phyloP scores from a whole-genome alignment of 345 rosid species.

The Melastoma malabathricum region DNA sequence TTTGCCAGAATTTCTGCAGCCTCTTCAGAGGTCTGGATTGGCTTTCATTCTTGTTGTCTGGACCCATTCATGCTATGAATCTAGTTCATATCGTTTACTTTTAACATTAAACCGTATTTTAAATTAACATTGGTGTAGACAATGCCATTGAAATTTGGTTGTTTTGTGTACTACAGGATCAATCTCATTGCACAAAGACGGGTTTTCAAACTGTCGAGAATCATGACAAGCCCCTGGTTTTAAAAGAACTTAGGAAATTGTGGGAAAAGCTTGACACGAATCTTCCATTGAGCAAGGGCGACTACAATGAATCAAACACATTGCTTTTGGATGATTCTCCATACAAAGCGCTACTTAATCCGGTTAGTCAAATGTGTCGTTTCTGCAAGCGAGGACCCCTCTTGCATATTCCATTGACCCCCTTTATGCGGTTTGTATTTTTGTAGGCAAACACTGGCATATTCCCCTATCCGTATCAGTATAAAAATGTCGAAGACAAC shows the following conservation, averaged over 20 bases:
- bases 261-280: slow-evolving; percentile 41
- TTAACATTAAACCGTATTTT: too few species aligned
- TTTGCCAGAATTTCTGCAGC: too few species aligned
- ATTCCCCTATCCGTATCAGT: slow-evolving; percentile 51
- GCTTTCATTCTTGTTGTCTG: too few species aligned
- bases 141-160: too few species aligned
- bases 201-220: slow-evolving; percentile 38
- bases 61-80: too few species aligned
- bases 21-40: too few species aligned
- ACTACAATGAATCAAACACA: slow-evolving; percentile 63
- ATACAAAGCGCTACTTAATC: slow-evolving; percentile 74
- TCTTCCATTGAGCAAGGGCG: slow-evolving; percentile 44
- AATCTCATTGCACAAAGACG: slow-evolving; percentile 41
- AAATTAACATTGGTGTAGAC: too few species aligned
- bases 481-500: slow-evolving; percentile 29
- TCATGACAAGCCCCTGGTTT: slow-evolving; percentile 46
- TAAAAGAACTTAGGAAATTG: slow-evolving; percentile 55
- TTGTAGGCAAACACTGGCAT: slow-evolving; percentile 56
- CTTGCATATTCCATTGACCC: neutral
- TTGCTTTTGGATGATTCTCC: slow-evolving; percentile 79
- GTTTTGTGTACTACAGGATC: slow-evolving; percentile 28
- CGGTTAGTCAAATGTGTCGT: slow-evolving; percentile 23
- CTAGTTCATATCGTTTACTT: too few species aligned
- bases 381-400: neutral
- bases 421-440: slow-evolving; percentile 5